Evolutionary conservation across 31 red algal genomes (phyloP), one percentile per base, ranked within the genome.

Genomic region (Asparagopsis taxiformis): DNA sequence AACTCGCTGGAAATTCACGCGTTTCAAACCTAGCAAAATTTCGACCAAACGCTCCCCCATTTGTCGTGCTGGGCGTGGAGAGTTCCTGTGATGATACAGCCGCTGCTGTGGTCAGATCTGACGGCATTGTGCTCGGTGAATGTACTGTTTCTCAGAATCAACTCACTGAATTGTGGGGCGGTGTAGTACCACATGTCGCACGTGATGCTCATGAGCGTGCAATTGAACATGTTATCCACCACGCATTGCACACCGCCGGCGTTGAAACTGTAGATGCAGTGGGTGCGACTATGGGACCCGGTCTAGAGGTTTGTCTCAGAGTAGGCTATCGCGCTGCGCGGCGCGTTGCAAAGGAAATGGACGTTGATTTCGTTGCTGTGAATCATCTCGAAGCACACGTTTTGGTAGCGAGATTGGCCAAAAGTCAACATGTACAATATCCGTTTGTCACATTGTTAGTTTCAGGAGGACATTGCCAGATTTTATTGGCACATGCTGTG

Each of bases 371-470:
- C 79, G 72, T 99, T 21, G 85, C 77, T 16, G 88, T 95, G 35
- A 85, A 99, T 84, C 97, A 99, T 65, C 85, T 99, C 29, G 97
- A 99, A 38, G 91, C 89, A n/a, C 97, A 99, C 55, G 71, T 92
- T 26, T 74, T 95, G 39, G 72, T 89, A 35, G 84, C 90, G 9
- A 81, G 93, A 29, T 26, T 28, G 3, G 35, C 20, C 4, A 19
- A 63, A 35, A 31, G 29, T 2, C 29, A 3, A 16, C 62, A 67
- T 62, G 57, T 80, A 11, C 31, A 46, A 9, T 99, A 89, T 69
- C 90, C 92, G 9, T 95, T 92, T 51, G 55, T 93, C 10, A 81
- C 82, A 13, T 72, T 98, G 7, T 51, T 98, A 11, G 85, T 93
- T 33, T 91, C 85, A 37, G 95, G 95, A 32, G 95, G 95, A 25